These are phyloP conservation scores for Nevesoporus exiguus DNA, from an alignment of 768 basidiomycete genomes.

Conservation along the genomic window DNA sequence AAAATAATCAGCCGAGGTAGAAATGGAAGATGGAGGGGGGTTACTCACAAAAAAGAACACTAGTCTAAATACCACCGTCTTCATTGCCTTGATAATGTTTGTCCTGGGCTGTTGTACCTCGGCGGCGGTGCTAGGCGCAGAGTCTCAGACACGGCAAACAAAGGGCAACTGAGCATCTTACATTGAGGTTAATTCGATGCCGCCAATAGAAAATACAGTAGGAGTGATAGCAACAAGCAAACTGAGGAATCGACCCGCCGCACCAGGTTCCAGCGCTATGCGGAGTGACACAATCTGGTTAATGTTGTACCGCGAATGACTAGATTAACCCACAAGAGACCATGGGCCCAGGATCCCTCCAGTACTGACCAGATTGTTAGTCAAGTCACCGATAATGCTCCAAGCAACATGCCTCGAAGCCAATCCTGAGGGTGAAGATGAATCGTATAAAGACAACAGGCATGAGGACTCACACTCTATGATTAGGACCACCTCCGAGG, in stretches of 20 bases:
- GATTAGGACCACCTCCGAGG: conserved; percentile 57
- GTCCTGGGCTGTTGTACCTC: conserved; percentile 77
- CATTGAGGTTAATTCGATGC: conserved; percentile 74
- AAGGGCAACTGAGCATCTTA: conserved; percentile 30
- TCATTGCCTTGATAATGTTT: conserved; percentile 74
- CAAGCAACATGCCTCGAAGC: conserved; percentile 10
- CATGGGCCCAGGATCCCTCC: conserved; percentile 24
- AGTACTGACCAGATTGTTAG: conserved; percentile 14
- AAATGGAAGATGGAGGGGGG: too few species aligned
- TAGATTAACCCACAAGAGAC: conserved; percentile 14
- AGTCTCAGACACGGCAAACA: conserved; percentile 9
- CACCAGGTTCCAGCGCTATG: conserved; percentile 21
- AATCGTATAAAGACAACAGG: conserved; percentile 23
- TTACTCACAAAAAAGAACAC: conserved; percentile 30
- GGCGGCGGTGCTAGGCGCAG: conserved; percentile 54
- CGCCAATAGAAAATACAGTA: conserved; percentile 70
- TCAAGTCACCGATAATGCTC: background rate
- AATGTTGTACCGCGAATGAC: background rate
- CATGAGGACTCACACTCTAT: conserved; percentile 37
- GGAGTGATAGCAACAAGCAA: conserved; percentile 20
- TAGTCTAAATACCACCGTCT: conserved; percentile 78
- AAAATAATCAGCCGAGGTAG: background rate
- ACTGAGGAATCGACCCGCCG: conserved; percentile 21
- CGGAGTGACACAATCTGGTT: background rate
- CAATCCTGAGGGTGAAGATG: conserved; percentile 12